Evolutionary conservation across 129 eudicot genomes (phyloP).

Genomic region (Ambrosia trifida): DNA sequence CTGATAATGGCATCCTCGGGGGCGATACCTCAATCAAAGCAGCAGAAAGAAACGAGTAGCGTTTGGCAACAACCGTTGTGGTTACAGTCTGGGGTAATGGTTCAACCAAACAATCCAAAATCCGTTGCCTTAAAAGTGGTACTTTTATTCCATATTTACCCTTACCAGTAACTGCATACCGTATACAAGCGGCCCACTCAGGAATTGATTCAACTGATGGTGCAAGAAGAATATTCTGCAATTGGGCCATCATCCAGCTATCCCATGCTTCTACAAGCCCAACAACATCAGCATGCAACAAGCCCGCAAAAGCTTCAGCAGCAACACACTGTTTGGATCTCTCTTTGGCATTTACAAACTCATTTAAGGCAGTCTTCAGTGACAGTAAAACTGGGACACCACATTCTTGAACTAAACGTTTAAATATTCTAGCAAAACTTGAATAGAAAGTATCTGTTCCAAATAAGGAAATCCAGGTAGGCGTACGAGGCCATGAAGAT

Average conservation of each 20-base stretch:
- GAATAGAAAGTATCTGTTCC: conserved; percentile 92
- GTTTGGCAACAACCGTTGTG: conserved; percentile 86
- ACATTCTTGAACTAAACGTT: conserved; percentile 92
- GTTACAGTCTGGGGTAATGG: conserved; percentile 80
- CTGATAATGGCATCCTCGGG: conserved; percentile 65
- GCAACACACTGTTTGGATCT: conserved; percentile 97
- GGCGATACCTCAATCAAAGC: conserved; percentile 86
- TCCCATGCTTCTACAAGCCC: conserved; percentile 95
- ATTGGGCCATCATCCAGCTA: conserved; percentile 67
- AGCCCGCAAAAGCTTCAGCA: conserved; percentile 94
- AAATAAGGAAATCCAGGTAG: conserved; percentile 88
- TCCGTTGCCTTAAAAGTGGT: conserved; percentile 78
- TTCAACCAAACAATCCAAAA: conserved; percentile 65
- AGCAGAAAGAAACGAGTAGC: conserved; percentile 85
- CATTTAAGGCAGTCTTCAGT: conserved; percentile 61
- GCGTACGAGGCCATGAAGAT: conserved; percentile 97
- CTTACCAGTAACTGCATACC: conserved; percentile 95
- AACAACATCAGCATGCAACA: conserved; percentile 84
- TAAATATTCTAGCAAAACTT: conserved; percentile 90
- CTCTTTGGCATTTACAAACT: conserved; percentile 77
- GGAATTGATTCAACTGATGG: conserved; percentile 92
- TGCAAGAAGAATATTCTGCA: conserved; percentile 75
- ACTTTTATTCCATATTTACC: conserved; percentile 78
- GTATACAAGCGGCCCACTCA: conserved; percentile 92
- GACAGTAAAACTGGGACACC: conserved; percentile 71